Conservation (phyloP, 1,284 basidiomycete genomes). For the Moniliophthora roreri region DNA sequence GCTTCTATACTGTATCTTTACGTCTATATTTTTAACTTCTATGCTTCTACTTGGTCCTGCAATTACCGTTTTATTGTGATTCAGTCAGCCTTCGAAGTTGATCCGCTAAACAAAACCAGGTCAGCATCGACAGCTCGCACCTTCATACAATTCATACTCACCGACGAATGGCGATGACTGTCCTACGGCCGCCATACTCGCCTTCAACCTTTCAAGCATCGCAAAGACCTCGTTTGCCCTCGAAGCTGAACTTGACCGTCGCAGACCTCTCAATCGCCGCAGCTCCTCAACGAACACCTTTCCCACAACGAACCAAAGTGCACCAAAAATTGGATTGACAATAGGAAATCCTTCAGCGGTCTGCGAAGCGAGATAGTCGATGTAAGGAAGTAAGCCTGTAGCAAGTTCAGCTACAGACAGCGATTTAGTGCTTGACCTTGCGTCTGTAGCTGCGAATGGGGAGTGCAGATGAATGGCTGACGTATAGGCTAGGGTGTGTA, state of each 20-base stretch:
- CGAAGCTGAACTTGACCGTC: not conserved
- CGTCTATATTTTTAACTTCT: no score
- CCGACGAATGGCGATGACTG: slow-evolving; percentile 11
- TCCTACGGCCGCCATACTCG: slow-evolving; percentile 11
- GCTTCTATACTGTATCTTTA: no score
- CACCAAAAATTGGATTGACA: slow-evolving; percentile 9
- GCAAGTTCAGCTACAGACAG: slow-evolving; percentile 3
- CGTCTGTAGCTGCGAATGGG: not conserved
- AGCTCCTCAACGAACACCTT: slow-evolving; percentile 12
- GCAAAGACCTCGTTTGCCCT: slow-evolving; percentile 4
- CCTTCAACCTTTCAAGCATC: slow-evolving; percentile 8
- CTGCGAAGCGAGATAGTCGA: not conserved
- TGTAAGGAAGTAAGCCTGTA: slow-evolving; percentile 5
- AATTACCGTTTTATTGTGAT: no score
- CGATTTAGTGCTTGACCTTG: not conserved
- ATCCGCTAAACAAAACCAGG: no score
- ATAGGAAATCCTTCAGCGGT: not conserved
- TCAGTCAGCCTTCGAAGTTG: no score
- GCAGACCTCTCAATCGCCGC: not conserved
- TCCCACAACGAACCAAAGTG: slow-evolving; percentile 11
- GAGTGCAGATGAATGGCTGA: not conserved
- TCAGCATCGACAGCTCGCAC: no score
- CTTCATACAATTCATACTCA: slow-evolving; percentile 1
- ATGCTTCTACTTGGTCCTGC: no score
- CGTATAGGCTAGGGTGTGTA: slow-evolving; percentile 2